Evolutionary conservation across 1,284 basidiomycete genomes (phyloP), one percentile per base, ranked within the genome.

Genomic region (Baeospora myosura): DNA sequence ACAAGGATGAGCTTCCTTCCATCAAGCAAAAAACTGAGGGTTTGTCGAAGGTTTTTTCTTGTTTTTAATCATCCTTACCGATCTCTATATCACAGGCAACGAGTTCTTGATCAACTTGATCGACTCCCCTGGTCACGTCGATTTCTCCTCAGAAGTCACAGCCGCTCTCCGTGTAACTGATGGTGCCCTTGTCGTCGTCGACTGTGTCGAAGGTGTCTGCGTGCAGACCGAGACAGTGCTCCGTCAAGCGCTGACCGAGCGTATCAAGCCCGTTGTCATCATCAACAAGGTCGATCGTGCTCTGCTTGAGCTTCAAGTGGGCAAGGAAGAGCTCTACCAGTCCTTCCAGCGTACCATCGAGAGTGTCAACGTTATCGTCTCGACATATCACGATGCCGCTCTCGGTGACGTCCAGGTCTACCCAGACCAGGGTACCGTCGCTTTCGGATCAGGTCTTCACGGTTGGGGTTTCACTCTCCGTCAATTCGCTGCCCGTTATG

Each of bases 261-360:
- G 96, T 69, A 98, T 99, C 76, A 98, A 97, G 76, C 96, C 96
- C 56, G 95, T 99, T 60, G 84, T 98, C 60, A 85, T 97, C 72
- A 94, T 99, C 74, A 99, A 99, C 86, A 99, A 99, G 80, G 94
- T 99, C 61, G 96, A 99, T 72, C 95, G 96, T 66, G 96, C 96
- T 47, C 82, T 99, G 42, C 90, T 99, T 58, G 96, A 99, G 72
- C 83, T 99, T 48, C 96, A 98, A 71, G 89, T 98, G 53, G 74
- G 79, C 64, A 98, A 98, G 75, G 96, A 98, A 68, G 85, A 89
- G 56, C 86, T 98, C 46, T 99, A 86, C 78, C 96, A 98, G 71
- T 91, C 91, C 42, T 98, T 99, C 87, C 80, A 78, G 57, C 91
- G 96, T 65, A 98, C 96, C 51, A 86, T 98, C 63, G 95, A 99